Conservation (phyloP, 768 basidiomycete species). For the Melanogaster broomeanus region DNA sequence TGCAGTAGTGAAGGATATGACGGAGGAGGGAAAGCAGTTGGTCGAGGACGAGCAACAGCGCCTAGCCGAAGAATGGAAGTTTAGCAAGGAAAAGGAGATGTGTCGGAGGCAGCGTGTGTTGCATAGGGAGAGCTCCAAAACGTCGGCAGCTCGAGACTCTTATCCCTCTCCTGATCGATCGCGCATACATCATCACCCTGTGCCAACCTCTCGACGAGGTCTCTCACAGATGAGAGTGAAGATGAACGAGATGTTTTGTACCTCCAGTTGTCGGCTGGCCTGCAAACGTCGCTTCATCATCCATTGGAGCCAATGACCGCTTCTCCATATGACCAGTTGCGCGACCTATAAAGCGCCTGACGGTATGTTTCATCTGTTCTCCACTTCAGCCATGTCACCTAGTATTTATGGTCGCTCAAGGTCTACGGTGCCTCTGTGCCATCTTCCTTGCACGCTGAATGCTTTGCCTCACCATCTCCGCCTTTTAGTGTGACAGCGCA, state of each 20-base stretch:
- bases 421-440: too few species aligned
- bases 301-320: too few species aligned
- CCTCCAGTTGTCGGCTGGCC: too few species aligned
- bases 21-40: constrained; percentile 1
- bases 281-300: too few species aligned
- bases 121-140: not conserved
- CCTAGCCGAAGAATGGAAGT: constrained; percentile 4
- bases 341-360: too few species aligned
- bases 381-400: too few species aligned
- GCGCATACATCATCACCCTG: constrained; percentile 3
- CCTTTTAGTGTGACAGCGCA: not conserved
- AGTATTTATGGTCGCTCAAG: too few species aligned
- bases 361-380: too few species aligned
- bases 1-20: constrained; percentile 29
- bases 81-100: not conserved
- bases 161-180: constrained; percentile 21
- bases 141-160: not conserved
- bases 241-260: too few species aligned
- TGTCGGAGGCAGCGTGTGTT: not conserved
- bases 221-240: constrained; percentile 9
- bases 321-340: too few species aligned
- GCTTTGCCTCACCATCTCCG: not conserved
- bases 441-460: too few species aligned
- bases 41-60: constrained; percentile 11
- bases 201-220: constrained; percentile 7